phyloP scores from a whole-genome alignment of 306 rosid species.

The Quercus suber region DNA sequence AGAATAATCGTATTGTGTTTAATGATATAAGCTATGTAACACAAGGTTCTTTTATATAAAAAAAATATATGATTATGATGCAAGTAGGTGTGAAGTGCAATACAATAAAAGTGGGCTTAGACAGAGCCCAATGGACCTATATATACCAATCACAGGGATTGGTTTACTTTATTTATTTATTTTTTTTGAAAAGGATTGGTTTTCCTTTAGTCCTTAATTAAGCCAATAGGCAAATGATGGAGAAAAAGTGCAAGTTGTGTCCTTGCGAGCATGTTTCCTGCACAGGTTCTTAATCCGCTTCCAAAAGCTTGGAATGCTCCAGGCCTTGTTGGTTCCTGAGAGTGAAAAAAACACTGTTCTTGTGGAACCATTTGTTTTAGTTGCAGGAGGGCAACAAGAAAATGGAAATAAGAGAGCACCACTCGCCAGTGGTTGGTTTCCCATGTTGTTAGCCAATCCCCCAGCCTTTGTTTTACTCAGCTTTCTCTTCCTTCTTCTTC shows the following conservation, averaged over 20 bases:
- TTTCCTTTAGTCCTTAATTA: conserved; percentile 18
- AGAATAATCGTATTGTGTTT: too few relatives aligned
- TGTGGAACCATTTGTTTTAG: too few relatives aligned
- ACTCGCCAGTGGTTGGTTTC: too few relatives aligned
- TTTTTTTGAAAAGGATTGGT: not conserved
- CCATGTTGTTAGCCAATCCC: too few relatives aligned
- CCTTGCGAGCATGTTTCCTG: conserved; percentile 46
- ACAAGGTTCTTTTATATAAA: too few relatives aligned
- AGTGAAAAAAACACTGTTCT: not conserved
- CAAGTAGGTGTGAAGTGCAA: too few relatives aligned
- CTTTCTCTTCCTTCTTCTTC: too few relatives aligned
- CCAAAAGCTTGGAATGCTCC: conserved; percentile 42
- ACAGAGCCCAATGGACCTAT: not conserved
- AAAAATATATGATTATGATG: too few relatives aligned
- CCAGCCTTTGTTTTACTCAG: too few relatives aligned
- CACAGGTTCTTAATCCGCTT: conserved; percentile 37
- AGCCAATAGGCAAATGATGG: conserved; percentile 43
- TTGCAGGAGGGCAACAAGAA: too few relatives aligned
- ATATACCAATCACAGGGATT: not conserved
- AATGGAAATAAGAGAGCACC: too few relatives aligned
- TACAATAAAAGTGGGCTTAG: not conserved
- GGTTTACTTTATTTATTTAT: not conserved
- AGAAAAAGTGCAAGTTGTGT: conserved; percentile 34
- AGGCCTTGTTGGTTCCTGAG: conserved; percentile 17
- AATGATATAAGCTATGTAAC: too few relatives aligned